Evolutionary conservation across 2,329 filamentous ascomycete genomes (phyloP), one percentile per base, ranked within the genome.

Genomic region (Cytospora piceae): DNA sequence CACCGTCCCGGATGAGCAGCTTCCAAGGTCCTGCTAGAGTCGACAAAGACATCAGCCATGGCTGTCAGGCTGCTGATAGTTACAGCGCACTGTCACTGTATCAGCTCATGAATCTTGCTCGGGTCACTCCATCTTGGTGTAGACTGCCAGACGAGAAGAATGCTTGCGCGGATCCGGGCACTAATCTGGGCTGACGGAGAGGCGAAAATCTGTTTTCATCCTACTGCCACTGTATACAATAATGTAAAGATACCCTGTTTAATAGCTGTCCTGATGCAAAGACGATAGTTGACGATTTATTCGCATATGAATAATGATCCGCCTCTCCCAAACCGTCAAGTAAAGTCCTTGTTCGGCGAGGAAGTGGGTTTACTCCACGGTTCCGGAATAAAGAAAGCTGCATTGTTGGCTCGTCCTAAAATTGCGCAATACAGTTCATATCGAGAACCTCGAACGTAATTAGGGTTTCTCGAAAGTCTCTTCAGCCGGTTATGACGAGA

Each of bases 1-100:
- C 15, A 42, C 53, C 32, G 24, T 65, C 27, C 15, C 59, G 29
- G 65, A 61, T 15, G 46, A 54, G 24, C 34, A 57, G 27, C 53
- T 32, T 17, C 53, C 53, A 0, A 62, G 34, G 15, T 57, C 53
- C 11, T 49, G 37, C 31, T 24, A 57, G 7, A 54, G 53, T 24
- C 42, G 4, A 4, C n/a, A 42, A 8, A 27, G 54, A 32, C 12
- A 56, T 4, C 39, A 39, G 52, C 4, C 24, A 8, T 53, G 51
- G 39, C 3, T 20, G 4, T 42, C 17, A 2, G 20, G 4, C 17
- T 3, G 39, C 17, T 42, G 17, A 42, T 3, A 15, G 17, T 42
- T 9, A 42, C 3, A n/a, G 39, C 4, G 20, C 20, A 6, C 12
- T 49, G 11, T 24, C n/a, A 24, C 9, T 22, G 39, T 29, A 5